Percentiles rank a stretch among this genome's conserved stretches.
Conservation (phyloP, 1,284 basidiomycete species). For the Boletus holoroseus region DNA sequence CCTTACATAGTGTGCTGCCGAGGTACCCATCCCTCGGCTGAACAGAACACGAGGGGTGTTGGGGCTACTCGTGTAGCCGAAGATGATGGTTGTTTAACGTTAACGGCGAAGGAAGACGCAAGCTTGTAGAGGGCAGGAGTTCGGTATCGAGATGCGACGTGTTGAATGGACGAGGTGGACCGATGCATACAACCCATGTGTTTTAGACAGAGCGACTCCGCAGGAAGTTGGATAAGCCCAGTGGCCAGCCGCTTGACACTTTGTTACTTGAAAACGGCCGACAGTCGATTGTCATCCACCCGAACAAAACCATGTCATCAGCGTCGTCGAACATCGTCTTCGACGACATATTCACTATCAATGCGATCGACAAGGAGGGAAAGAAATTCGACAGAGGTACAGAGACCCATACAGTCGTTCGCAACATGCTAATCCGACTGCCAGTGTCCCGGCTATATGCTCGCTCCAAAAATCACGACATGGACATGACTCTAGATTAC, state of each 20-base stretch:
- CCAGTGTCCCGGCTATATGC: constrained; percentile 80
- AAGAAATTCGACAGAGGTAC: constrained; percentile 96
- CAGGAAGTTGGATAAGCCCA: background rate
- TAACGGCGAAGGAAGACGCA: constrained; percentile 28
- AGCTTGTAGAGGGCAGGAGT: background rate
- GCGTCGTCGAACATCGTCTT: constrained; percentile 75
- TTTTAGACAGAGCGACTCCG: background rate
- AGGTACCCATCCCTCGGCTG: constrained; percentile 38
- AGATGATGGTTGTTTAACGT: constrained; percentile 36
- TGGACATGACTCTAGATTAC: constrained; percentile 88
- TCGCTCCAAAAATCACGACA: constrained; percentile 80
- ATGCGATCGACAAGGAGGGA: constrained; percentile 84
- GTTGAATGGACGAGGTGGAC: background rate
- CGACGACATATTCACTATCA: constrained; percentile 85
- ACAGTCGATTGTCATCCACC: background rate
- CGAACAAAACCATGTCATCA: constrained; percentile 46
- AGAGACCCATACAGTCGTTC: constrained; percentile 19
- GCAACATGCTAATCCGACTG: constrained; percentile 6
- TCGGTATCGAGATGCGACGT: background rate
- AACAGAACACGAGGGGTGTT: constrained; percentile 49
- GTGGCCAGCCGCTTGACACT: too few species aligned
- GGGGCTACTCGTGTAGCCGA: constrained; percentile 45
- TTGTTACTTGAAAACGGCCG: background rate
- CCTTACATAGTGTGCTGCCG: constrained; percentile 33
- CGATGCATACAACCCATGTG: constrained; percentile 1